Conservation (phyloP, 805 yeast genomes). For the Lipomyces anomalus region DNA sequence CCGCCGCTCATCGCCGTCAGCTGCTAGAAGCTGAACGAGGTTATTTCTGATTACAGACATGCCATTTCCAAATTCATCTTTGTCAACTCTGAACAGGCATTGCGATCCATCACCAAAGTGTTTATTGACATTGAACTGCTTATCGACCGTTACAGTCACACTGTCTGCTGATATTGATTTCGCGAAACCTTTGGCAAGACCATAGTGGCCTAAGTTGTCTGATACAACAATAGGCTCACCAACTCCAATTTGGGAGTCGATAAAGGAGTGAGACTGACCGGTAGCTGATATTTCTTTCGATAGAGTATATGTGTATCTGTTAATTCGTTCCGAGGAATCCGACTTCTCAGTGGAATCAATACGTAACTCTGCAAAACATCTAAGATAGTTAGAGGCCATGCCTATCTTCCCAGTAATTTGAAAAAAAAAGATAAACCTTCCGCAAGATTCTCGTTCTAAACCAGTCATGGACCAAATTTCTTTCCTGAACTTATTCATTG, state of each 20-base stretch:
- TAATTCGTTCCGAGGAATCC: conserved; percentile 1
- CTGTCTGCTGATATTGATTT: conserved; percentile 39
- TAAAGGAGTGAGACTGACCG: conserved; percentile 23
- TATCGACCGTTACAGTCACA: conserved; percentile 47
- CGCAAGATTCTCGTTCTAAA: conserved; percentile 56
- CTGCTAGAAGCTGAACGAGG: conserved; percentile 58
- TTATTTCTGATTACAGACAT: conserved; percentile 74
- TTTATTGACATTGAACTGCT: conserved; percentile 39
- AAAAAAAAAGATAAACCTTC: conserved; percentile 55
- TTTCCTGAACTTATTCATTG: conserved; percentile 45
- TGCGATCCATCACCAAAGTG: conserved; percentile 3
- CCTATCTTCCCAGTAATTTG: conserved; percentile 45
- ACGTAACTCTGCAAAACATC: conserved; percentile 44
- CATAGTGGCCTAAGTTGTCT: conserved; percentile 74
- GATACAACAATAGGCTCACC: conserved; percentile 69
- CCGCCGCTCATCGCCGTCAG: conserved; percentile 42
- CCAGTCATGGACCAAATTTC: conserved; percentile 66
- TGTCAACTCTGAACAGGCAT: conserved; percentile 60
- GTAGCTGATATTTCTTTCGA: conserved; percentile 2
- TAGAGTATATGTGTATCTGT: conserved; percentile 4
- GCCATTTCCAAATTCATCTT: conserved; percentile 70
- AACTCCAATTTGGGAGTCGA: conserved; percentile 45
- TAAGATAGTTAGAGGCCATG: conserved; percentile 18
- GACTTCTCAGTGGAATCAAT: conserved; percentile 26
- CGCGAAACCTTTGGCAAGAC: conserved; percentile 60